These are phyloP conservation scores for Claviceps arundinis DNA, from an alignment of 2,329 filamentous ascomycete genomes.

Conservation along the genomic window DNA sequence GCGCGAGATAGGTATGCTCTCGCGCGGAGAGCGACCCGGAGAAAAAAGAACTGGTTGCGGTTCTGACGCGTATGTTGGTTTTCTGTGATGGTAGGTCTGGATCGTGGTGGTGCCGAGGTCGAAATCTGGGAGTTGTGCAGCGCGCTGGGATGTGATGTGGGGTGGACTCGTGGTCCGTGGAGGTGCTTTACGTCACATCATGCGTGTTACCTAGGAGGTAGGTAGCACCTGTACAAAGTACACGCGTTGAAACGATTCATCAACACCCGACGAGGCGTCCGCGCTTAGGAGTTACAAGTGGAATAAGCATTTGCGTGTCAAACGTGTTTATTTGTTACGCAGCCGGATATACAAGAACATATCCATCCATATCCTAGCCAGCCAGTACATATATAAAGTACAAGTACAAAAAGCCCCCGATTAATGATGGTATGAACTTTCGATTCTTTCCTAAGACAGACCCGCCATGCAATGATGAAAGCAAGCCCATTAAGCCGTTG, in stretches of 20 bases:
- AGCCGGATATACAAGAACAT: neutral
- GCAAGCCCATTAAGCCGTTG: neutral
- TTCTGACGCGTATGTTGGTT: neutral
- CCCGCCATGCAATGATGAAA: constrained; percentile 15
- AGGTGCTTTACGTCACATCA: too few species aligned
- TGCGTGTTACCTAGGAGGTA: too few species aligned
- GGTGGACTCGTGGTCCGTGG: neutral
- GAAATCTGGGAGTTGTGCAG: neutral
- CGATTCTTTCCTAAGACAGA: constrained; percentile 1
- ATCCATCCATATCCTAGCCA: neutral
- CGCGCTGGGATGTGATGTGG: neutral
- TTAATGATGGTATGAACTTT: neutral
- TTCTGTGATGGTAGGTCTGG: neutral
- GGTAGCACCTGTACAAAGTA: too few species aligned
- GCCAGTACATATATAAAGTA: constrained; percentile 2
- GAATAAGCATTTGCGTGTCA: too few species aligned
- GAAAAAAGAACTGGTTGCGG: too few species aligned
- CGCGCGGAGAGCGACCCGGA: too few species aligned
- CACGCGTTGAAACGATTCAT: too few species aligned
- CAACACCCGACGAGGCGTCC: too few species aligned
- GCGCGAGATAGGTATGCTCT: neutral
- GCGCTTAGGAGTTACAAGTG: too few species aligned
- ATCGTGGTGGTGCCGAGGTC: neutral
- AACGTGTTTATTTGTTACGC: neutral
- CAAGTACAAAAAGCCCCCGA: neutral